Conservation (phyloP, 768 basidiomycete genomes). For the Rhizopogon rudus region DNA sequence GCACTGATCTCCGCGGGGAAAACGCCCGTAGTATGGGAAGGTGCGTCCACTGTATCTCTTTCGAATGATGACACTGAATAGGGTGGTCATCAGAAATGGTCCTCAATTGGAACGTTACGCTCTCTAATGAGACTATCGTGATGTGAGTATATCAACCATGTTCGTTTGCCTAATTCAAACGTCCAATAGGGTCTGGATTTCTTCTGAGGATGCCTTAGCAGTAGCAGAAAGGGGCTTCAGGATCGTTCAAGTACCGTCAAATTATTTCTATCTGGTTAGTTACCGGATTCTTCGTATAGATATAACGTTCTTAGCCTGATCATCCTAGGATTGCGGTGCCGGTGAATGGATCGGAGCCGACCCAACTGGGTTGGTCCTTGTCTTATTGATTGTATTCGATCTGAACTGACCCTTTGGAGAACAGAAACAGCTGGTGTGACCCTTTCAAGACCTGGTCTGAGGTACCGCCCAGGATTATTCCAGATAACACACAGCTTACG, state of each 20-base stretch:
- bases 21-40: slow-evolving; percentile 46
- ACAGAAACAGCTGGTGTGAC: too few species aligned
- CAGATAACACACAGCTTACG: slow-evolving; percentile 11
- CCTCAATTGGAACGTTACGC: slow-evolving; percentile 44
- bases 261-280: slow-evolving; percentile 66
- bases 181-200: slow-evolving; percentile 63
- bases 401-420: too few species aligned
- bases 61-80: neutral
- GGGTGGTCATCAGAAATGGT: slow-evolving; percentile 51
- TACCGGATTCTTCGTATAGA: neutral
- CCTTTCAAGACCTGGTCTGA: too few species aligned
- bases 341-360: too few species aligned
- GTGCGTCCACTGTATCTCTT: slow-evolving; percentile 10
- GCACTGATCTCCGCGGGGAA: slow-evolving; percentile 31
- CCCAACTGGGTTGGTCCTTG: too few species aligned
- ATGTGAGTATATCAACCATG: slow-evolving; percentile 35
- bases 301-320: neutral
- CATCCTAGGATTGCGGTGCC: too few species aligned
- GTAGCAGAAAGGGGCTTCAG: slow-evolving; percentile 58
- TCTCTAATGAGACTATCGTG: slow-evolving; percentile 47
- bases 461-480: too few species aligned
- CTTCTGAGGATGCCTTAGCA: slow-evolving; percentile 50
- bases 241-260: slow-evolving; percentile 64
- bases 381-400: too few species aligned
- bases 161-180: slow-evolving; percentile 3